Evolutionary conservation across 1,284 basidiomycete genomes (phyloP), one percentile per base, ranked within the genome.

Genomic region (Ganoderma leucocontextum): DNA sequence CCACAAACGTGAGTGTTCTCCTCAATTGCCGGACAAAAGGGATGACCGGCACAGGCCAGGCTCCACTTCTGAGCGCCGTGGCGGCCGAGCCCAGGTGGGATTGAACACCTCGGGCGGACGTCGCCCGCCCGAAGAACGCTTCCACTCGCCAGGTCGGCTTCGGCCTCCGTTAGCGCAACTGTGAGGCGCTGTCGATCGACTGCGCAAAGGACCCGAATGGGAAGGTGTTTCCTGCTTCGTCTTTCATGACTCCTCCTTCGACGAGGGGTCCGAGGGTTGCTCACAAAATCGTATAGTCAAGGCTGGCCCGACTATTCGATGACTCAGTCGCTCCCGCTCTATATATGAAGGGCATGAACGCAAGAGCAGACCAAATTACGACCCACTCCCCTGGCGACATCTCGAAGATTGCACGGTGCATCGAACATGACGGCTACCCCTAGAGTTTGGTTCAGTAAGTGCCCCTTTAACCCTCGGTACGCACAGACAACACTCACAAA

Each of bases 371-470:
- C 47, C 13, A 8, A 33, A 33, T 12, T 1, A 15, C 52, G 33
- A 15, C 12, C 8, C 15, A 33, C 25, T 53, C 17, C 6, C 35
- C 36, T 10, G 9, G 36, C 55, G 4, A 0, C 0, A 15, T 6
- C 17, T 17, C 7, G 52, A 53, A 6, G 10, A 29, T 52, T n/a
- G 10, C 49, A 0, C 29, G 2, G 2, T 22, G 10, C 49, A 0
- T 13, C 0, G 1, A 33, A 17, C 36, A 60, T 19, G 39, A n/a
- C 29, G 29, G 29, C 25, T 29, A 19, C 25, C 4, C 39, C 60
- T 29, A 38, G 52, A 25, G 62, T 63, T 38, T 63, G 62, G 62
- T 47, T 63, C n/a, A 63, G 62, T 63, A 17, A 42, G 49, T 53
- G n/a, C 29, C 29, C 29, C 29, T 1, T 29, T 29, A 29, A 29